Evolutionary conservation across 1,139 yeast genomes (phyloP).

Genomic region (Candida neerlandica): DNA sequence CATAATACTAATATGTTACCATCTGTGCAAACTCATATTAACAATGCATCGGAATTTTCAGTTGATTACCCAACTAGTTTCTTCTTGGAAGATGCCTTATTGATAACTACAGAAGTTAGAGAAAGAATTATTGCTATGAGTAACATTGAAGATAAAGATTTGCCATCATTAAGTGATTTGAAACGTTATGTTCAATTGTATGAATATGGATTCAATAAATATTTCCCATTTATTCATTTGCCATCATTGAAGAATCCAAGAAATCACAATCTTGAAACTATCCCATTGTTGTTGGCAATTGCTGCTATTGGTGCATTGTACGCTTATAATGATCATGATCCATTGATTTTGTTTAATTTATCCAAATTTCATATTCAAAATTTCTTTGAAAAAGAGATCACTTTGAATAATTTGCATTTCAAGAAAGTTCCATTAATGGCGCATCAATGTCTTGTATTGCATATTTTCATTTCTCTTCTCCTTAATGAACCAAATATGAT

Average conservation of each 20-base stretch:
- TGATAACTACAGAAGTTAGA: constrained; percentile 55
- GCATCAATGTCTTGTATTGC: constrained; percentile 81
- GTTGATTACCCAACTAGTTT: constrained; percentile 15
- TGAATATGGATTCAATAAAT: constrained; percentile 74
- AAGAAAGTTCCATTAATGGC: constrained; percentile 81
- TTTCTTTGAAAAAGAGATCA: constrained; percentile 62
- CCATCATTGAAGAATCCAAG: constrained; percentile 61
- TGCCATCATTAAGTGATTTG: constrained; percentile 75
- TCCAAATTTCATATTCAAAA: constrained; percentile 78
- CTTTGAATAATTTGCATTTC: constrained; percentile 49
- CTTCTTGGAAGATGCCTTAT: constrained; percentile 18
- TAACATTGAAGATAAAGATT: constrained; percentile 52
- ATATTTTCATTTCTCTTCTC: constrained; percentile 81
- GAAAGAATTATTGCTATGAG: constrained; percentile 54
- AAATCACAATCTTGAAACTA: constrained; percentile 60
- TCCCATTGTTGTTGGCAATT: constrained; percentile 78
- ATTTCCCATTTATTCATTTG: constrained; percentile 82
- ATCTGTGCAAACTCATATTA: constrained; percentile 1
- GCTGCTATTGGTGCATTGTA: constrained; percentile 90
- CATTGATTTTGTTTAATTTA: constrained; percentile 74
- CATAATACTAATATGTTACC: not conserved
- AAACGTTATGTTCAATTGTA: constrained; percentile 73
- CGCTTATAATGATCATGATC: constrained; percentile 77
- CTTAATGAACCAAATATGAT: constrained; percentile 75
- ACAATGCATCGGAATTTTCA: constrained; percentile 13